These are phyloP conservation scores for Parachaetomium inaequale DNA, from an alignment of 495 filamentous ascomycete species.

Conservation along the genomic window DNA sequence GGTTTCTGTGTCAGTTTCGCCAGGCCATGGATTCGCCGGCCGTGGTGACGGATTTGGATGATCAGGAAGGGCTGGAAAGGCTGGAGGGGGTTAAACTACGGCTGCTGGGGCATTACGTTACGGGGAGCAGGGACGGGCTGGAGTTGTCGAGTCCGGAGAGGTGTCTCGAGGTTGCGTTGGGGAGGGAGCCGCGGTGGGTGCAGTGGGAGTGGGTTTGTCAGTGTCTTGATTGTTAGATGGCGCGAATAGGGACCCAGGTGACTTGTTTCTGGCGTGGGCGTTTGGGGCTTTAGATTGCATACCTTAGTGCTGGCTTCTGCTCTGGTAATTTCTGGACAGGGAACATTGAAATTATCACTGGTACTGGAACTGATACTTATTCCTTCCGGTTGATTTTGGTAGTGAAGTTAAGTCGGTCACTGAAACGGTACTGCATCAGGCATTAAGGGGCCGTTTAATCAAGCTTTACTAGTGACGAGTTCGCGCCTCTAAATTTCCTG, in stretches of 20 bases:
- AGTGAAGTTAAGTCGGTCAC: too few species aligned
- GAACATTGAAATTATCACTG: too few species aligned
- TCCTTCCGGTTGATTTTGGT: too few species aligned
- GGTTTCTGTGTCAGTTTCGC: constrained; percentile 1
- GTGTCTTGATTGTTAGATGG: constrained; percentile 3
- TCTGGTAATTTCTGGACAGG: too few species aligned
- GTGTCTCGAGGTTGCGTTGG: constrained; percentile 7
- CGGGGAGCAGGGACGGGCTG: background rate
- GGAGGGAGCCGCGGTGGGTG: constrained; percentile 1
- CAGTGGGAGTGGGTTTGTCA: constrained; percentile 19
- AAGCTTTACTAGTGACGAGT: too few species aligned
- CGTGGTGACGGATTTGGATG: background rate
- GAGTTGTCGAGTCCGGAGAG: constrained; percentile 8
- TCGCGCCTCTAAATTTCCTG: too few species aligned
- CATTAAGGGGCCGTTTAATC: too few species aligned
- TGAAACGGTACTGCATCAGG: too few species aligned
- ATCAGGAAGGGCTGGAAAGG: background rate
- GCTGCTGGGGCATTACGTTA: background rate
- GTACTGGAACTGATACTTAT: too few species aligned
- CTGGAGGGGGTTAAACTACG: background rate
- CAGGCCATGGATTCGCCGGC: constrained; percentile 1
- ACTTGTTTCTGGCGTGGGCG: background rate
- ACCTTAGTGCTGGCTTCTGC: background rate
- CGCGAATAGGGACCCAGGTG: background rate
- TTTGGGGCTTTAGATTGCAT: background rate